Evolutionary conservation across 768 basidiomycete genomes (phyloP).

Genomic region (Tylopilus sp.): DNA sequence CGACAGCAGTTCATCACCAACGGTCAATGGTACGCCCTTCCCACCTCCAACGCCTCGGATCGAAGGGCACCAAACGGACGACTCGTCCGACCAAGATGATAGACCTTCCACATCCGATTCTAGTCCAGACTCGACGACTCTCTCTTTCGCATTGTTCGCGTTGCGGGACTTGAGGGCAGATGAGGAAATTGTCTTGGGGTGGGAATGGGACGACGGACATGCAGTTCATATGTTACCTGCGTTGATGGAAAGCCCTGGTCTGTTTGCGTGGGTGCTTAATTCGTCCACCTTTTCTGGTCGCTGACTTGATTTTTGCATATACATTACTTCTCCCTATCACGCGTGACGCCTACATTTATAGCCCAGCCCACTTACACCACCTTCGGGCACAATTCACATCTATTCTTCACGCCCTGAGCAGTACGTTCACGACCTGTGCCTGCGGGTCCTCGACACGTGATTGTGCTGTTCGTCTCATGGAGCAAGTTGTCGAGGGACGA

Average conservation of each 20-base stretch:
- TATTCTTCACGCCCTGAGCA: slow-evolving; percentile 64
- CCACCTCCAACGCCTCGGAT: slow-evolving; percentile 8
- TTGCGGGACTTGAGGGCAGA: slow-evolving; percentile 66
- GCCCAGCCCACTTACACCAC: slow-evolving; percentile 46
- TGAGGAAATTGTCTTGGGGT: slow-evolving; percentile 86
- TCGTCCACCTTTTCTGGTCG: not conserved
- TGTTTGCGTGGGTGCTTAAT: slow-evolving; percentile 50
- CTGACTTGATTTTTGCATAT: slow-evolving; percentile 9
- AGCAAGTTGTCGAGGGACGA: slow-evolving; percentile 51
- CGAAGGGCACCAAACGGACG: slow-evolving; percentile 11
- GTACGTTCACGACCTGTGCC: slow-evolving; percentile 72
- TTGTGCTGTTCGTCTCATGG: slow-evolving; percentile 64
- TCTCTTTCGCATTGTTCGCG: slow-evolving; percentile 82
- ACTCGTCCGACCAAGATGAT: slow-evolving; percentile 21
- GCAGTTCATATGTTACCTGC: slow-evolving; percentile 77
- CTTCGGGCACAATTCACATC: slow-evolving; percentile 65
- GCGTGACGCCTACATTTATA: slow-evolving; percentile 19
- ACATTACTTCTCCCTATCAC: not conserved
- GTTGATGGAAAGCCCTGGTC: slow-evolving; percentile 52
- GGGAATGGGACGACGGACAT: slow-evolving; percentile 97
- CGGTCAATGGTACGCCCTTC: slow-evolving; percentile 8
- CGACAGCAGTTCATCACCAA: slow-evolving; percentile 1
- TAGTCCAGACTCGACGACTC: slow-evolving; percentile 32
- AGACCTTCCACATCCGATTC: slow-evolving; percentile 10
- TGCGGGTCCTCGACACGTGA: slow-evolving; percentile 61